Percentiles rank a stretch among this genome's conserved stretches.
phyloP scores from a whole-genome alignment of 495 filamentous ascomycete genomes.

The Thermochaetoides thermophila region DNA sequence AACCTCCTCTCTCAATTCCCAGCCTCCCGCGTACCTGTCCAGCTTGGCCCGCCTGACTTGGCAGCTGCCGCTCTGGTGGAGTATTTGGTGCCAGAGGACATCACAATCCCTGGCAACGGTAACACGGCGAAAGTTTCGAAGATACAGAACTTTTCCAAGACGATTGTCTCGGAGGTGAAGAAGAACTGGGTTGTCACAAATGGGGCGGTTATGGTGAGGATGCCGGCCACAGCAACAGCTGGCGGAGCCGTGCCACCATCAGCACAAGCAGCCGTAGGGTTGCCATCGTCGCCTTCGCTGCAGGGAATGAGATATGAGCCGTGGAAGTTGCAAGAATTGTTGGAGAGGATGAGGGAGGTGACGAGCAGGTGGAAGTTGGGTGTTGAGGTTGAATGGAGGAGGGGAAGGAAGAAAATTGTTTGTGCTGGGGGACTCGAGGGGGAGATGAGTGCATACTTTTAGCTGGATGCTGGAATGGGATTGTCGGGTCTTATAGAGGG shows the following conservation, averaged over 20 bases:
- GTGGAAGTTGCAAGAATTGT: constrained; percentile 12
- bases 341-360: constrained; percentile 9
- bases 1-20: background rate
- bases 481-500: no score
- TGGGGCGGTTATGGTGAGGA: constrained; percentile 18
- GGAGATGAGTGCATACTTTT: no score
- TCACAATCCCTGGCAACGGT: no score
- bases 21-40: no score
- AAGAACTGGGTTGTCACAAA: constrained; percentile 23
- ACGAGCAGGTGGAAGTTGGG: constrained; percentile 17
- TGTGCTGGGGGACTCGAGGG: background rate
- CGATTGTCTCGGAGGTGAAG: constrained; percentile 22
- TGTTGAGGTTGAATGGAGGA: background rate
- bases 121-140: constrained; percentile 3
- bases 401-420: background rate
- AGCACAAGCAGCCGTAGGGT: no score
- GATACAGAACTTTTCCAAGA: constrained; percentile 19
- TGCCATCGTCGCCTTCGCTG: background rate
- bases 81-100: no score
- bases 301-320: constrained; percentile 14
- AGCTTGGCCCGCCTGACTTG: no score
- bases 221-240: no score
- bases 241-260: no score
- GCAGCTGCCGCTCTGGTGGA: no score
- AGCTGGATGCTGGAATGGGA: no score